Base-by-base conservation (phyloP, 1,284 basidiomycete genomes). In the Cryptococcus depauperatus region DNA sequence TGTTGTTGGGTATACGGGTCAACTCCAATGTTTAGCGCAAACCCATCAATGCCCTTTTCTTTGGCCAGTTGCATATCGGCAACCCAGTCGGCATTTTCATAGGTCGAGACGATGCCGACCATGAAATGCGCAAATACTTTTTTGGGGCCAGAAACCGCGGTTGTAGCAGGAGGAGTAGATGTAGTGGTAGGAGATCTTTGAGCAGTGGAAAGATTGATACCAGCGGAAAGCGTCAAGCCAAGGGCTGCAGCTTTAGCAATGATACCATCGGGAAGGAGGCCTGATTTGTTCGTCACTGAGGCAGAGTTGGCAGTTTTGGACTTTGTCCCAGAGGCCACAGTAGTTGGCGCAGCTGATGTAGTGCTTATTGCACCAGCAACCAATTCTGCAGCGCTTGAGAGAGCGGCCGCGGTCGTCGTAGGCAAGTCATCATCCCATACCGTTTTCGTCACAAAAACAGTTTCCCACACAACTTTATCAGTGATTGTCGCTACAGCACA, bases 51-150 rank as follows among this genome's bases (percentile, higher is more conserved):
- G 7, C 66, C 68, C 18, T 64, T 57, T 18, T 49, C 46, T 48
- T 61, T 58, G 5, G 70, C 69, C 5, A 61, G 42, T 8, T 44
- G 37, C 47, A 70, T 69, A 47, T 72, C 70, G 14, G 42, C 37
- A 14, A 54, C 55, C 62, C 64, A 68, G 47, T 62, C 61, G 7
- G 37, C 34, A 11, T 52, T 43, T 2, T 43, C 41, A 48, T 68
- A 69, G 3, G 51, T 44, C 4, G 58, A 58, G 14, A 68, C 65
- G 39, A 68, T 60, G 3, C 65, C 65, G 37, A 68, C 56, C 63
- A 68, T 68, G 46, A 65, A 68, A 39, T 65, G 65, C 4, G 69
- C 69, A 48, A 68, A 68, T 25, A 69, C 65, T 26, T 61, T 57
- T 37, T 65, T 66, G 2, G 23, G 7, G 18, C 35, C 44, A 14